Evolutionary conservation across 2,329 filamentous ascomycete genomes (phyloP).

Genomic region (Stenocarpella maydis): DNA sequence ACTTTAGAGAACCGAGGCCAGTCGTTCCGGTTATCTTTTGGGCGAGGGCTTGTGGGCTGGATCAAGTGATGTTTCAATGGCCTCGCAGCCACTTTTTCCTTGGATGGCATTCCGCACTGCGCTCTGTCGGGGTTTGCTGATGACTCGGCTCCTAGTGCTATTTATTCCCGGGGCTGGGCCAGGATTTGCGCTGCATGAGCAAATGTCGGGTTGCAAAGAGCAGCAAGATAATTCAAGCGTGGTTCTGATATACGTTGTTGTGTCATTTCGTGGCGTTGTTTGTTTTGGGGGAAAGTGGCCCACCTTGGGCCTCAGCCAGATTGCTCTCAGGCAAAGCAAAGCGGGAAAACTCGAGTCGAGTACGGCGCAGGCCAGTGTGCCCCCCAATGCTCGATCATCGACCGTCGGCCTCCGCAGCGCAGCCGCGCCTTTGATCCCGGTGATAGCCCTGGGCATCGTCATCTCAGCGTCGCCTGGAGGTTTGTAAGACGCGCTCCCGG

Average conservation of each 20-base stretch:
- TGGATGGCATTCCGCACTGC: background rate
- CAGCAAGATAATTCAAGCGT: background rate
- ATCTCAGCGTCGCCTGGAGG: background rate
- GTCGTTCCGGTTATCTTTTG: background rate
- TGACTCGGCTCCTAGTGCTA: background rate
- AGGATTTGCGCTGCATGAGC: background rate
- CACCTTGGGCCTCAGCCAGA: too few relatives aligned
- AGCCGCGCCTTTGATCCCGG: slow-evolving; percentile 19
- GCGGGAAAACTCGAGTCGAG: background rate
- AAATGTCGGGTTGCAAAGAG: background rate
- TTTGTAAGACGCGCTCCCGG: background rate
- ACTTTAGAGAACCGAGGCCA: slow-evolving; percentile 10
- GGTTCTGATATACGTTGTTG: background rate
- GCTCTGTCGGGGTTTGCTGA: background rate
- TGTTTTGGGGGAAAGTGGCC: background rate
- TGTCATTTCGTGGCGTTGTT: background rate
- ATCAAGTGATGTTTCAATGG: background rate
- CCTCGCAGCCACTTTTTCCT: background rate
- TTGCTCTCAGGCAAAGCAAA: background rate
- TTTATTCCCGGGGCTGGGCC: background rate
- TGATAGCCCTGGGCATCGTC: background rate
- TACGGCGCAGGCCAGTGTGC: background rate
- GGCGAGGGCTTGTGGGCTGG: background rate
- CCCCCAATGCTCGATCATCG: background rate
- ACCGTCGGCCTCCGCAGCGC: background rate